These are phyloP conservation scores for Globisporangium spinosum DNA, from an alignment of 352 stramenopile genomes.

Conservation along the genomic window DNA sequence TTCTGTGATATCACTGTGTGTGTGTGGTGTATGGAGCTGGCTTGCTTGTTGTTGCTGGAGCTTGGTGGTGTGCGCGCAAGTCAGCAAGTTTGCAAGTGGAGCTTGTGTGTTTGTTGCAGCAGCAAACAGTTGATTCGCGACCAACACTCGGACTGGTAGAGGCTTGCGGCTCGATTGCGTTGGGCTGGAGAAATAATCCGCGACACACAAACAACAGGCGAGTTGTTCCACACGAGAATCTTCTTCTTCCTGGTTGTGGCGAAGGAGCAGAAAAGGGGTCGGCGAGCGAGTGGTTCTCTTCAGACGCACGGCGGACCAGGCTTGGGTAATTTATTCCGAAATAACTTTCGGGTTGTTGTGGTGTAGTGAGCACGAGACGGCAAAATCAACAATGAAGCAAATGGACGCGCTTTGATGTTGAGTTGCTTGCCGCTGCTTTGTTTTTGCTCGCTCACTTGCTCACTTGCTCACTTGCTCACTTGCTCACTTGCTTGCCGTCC, in stretches of 20 bases:
- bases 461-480: background rate
- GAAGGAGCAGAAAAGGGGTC: conserved; percentile 11
- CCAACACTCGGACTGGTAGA: conserved; percentile 12
- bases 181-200: conserved; percentile 7
- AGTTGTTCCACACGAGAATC: conserved; percentile 12
- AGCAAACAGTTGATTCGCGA: conserved; percentile 3
- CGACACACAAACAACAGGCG: conserved; percentile 7
- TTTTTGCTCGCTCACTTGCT: background rate
- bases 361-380: conserved; percentile 16
- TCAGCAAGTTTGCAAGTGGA: conserved; percentile 6
- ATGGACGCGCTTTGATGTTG: conserved; percentile 6
- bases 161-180: conserved; percentile 10
- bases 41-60: conserved; percentile 4
- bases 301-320: conserved; percentile 12
- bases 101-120: conserved; percentile 2
- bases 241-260: conserved; percentile 8
- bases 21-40: background rate
- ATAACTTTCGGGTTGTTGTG: background rate
- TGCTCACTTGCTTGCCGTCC: background rate
- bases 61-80: conserved; percentile 1
- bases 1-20: conserved; percentile 13
- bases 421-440: background rate
- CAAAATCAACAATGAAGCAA: conserved; percentile 56
- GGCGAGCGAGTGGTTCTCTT: background rate
- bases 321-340: conserved; percentile 3